Base-by-base conservation (phyloP, 2,329 filamentous ascomycete species). In the Septoria linicola region DNA sequence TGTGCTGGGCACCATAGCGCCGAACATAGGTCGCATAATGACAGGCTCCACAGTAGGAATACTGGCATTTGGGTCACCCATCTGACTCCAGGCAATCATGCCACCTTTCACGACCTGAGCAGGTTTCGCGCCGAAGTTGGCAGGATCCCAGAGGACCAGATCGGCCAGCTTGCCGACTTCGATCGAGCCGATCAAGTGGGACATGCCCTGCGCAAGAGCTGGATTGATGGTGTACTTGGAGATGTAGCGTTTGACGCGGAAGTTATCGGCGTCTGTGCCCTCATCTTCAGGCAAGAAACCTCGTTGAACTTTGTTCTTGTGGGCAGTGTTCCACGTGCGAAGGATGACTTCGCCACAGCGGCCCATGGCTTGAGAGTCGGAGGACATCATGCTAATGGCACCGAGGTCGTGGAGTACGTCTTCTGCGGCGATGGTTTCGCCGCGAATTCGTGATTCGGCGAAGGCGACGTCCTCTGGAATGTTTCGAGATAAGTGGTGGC, bases 161-260 rank as follows among this genome's bases (percentile, higher is more conserved):
- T 97, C 92, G 0, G 92, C 92, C 41, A 96, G 71, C 73, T 96
- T 96, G 43, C 90, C 91, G 0, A 89, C 81, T 73, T 96, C 90
- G 47, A 96, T 73, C 60, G 87, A 92, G 6, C 92, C 92, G 56
- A 97, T 81, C 2, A 95, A 64, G 68, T 96, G 92, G 0, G 78
- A 73, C 84, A 97, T 95, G 2, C 92, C 92, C 70, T 97, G 92
- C 0, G 91, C 84, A 55, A 96, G 78, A 8, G 92, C 89, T 1
- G 92, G 89, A 72, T 97, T 97, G 73, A 97, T 84, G 17, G 92
- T 97, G 70, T 96, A 96, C 74, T 97, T 97, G 74, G 86, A 89
- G 39, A 97, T 79, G 68, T 97, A 97, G 20, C 92, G 75, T 76
- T 95, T 96, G 5, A 95, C 92, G 34, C 92, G 78, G 73, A 89